These are phyloP conservation scores for Selaginella tamariscina DNA, from an alignment of 75 land plant species.

Conservation along the genomic window DNA sequence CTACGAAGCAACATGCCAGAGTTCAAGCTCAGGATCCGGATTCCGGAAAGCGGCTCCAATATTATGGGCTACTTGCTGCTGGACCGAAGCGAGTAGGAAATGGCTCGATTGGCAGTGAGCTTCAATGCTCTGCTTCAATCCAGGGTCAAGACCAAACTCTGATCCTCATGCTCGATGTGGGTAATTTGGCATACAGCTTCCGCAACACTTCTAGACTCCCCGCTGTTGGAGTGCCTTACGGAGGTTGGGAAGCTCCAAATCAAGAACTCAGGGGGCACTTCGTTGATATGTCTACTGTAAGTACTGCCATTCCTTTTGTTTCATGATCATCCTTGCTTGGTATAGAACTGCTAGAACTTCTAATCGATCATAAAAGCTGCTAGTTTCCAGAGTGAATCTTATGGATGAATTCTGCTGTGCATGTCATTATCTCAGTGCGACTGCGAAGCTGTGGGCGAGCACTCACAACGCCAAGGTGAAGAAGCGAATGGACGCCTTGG, in stretches of 20 bases:
- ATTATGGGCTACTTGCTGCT: neutral
- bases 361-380: neutral
- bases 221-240: slow-evolving; percentile 56
- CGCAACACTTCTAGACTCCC: slow-evolving; percentile 55
- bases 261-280: slow-evolving; percentile 83
- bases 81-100: neutral
- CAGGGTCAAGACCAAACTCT: slow-evolving; percentile 3
- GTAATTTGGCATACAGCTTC: slow-evolving; percentile 76
- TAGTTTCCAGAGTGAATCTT: slow-evolving; percentile 2
- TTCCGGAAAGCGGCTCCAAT: neutral
- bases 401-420: slow-evolving; percentile 1
- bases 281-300: slow-evolving; percentile 43
- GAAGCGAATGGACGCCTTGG: slow-evolving; percentile 4
- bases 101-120: slow-evolving; percentile 1
- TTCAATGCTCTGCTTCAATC: neutral
- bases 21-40: slow-evolving; percentile 1
- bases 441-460: slow-evolving; percentile 2
- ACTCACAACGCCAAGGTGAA: slow-evolving; percentile 1
- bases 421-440: slow-evolving; percentile 1
- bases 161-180: slow-evolving; percentile 58
- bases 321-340: neutral
- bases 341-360: slow-evolving; percentile 1
- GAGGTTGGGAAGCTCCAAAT: slow-evolving; percentile 66
- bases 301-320: neutral
- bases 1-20: neutral